Evolutionary conservation across 306 rosid genomes (phyloP).

Genomic region (Prunus davidiana): DNA sequence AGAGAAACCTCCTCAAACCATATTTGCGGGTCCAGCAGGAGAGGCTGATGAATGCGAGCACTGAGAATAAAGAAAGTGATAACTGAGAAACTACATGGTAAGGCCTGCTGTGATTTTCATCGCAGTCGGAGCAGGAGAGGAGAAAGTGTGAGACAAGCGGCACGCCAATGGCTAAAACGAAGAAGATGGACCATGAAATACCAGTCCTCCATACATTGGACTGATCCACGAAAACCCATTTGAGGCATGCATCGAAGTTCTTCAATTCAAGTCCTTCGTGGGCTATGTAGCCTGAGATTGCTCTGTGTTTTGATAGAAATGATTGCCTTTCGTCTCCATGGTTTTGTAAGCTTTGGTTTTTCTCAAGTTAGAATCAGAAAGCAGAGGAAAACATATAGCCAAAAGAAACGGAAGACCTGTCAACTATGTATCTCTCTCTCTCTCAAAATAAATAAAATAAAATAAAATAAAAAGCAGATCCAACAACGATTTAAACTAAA

Average conservation of each 20-base stretch:
- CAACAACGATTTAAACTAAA: too few species aligned
- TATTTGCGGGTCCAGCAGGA: constrained; percentile 54
- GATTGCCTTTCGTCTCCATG: constrained; percentile 53
- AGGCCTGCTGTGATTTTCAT: constrained; percentile 64
- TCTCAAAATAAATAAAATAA: too few species aligned
- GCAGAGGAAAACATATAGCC: background rate
- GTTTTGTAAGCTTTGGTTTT: constrained; percentile 5
- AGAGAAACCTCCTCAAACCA: constrained; percentile 65
- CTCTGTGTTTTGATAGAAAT: constrained; percentile 5
- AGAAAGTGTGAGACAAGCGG: constrained; percentile 65
- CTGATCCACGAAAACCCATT: constrained; percentile 72
- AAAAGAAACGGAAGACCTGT: background rate
- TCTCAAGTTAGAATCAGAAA: background rate
- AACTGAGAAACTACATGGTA: constrained; percentile 65
- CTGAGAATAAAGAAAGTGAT: constrained; percentile 53
- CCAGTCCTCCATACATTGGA: constrained; percentile 39
- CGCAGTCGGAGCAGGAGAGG: constrained; percentile 64
- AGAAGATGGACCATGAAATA: constrained; percentile 68
- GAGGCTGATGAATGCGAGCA: constrained; percentile 55
- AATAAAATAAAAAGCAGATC: too few species aligned
- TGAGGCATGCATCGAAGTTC: constrained; percentile 47
- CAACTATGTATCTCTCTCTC: too few species aligned
- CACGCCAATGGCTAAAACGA: constrained; percentile 44
- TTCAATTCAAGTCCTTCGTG: constrained; percentile 41
- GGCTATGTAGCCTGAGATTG: background rate